Conservation (phyloP, 1,284 basidiomycete genomes). For the Singerocomus rubriflavus region DNA sequence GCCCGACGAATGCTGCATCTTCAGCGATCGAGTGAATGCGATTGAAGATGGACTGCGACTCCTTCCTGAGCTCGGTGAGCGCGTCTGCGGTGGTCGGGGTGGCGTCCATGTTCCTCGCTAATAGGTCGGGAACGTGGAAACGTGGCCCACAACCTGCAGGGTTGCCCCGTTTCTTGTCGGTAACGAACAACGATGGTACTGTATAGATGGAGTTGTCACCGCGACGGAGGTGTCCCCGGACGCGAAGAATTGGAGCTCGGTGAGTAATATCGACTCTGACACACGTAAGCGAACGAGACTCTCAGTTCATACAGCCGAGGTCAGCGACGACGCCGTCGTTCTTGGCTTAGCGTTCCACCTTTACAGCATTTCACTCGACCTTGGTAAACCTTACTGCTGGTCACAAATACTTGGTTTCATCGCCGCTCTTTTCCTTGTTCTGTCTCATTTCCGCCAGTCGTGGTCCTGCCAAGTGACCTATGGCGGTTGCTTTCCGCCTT, state of each 20-base stretch:
- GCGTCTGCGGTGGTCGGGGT: background rate
- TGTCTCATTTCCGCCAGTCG: slow-evolving; percentile 3
- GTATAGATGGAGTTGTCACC: slow-evolving; percentile 4
- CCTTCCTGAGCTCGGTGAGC: slow-evolving; percentile 47
- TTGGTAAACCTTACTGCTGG: slow-evolving; percentile 11
- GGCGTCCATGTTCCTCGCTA: background rate
- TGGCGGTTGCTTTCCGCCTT: slow-evolving; percentile 27
- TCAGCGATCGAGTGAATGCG: slow-evolving; percentile 82
- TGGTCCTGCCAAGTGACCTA: slow-evolving; percentile 19
- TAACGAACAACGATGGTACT: too few relatives aligned
- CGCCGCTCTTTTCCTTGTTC: slow-evolving; percentile 9
- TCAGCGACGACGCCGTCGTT: background rate
- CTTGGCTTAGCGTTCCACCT: slow-evolving; percentile 2
- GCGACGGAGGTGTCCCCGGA: background rate
- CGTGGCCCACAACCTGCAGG: too few relatives aligned
- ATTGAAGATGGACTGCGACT: slow-evolving; percentile 78
- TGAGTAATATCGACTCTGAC: background rate
- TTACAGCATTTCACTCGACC: slow-evolving; percentile 1
- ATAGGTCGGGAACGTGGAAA: too few relatives aligned
- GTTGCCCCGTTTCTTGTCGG: too few relatives aligned
- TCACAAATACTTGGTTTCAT: slow-evolving; percentile 7
- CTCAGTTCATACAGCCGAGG: background rate
- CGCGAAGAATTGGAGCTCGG: background rate
- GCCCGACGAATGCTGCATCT: slow-evolving; percentile 69
- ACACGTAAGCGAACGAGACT: slow-evolving; percentile 10